phyloP scores from a whole-genome alignment of 805 yeast species.

The Dipodascopsis tothii region DNA sequence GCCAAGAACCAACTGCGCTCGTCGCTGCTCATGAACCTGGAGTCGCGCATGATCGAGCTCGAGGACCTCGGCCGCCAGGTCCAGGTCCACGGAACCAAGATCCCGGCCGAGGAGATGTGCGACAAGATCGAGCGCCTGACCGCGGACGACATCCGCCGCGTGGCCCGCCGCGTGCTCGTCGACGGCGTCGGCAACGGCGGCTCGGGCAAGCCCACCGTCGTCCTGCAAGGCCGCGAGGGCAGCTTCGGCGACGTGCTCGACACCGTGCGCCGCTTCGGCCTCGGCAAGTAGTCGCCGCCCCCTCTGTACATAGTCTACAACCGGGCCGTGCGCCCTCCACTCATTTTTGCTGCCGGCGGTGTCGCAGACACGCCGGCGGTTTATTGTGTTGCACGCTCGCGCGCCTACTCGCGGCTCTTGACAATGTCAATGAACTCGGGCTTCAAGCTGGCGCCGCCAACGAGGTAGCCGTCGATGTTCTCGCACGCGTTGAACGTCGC shows the following conservation, averaged over 20 bases:
- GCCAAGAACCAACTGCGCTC: slow-evolving; percentile 90
- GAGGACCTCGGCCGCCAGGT: slow-evolving; percentile 95
- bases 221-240: slow-evolving; percentile 81
- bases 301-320: not conserved
- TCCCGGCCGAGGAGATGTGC: slow-evolving; percentile 77
- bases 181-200: slow-evolving; percentile 47
- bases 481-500: slow-evolving; percentile 79
- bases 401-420: slow-evolving; percentile 36
- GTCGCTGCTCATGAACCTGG: slow-evolving; percentile 84
- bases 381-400: no score
- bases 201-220: slow-evolving; percentile 69
- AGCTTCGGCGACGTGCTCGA: slow-evolving; percentile 75
- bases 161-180: slow-evolving; percentile 68
- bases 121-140: slow-evolving; percentile 61
- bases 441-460: slow-evolving; percentile 98
- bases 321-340: no score
- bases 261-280: slow-evolving; percentile 60
- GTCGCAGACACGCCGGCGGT: no score
- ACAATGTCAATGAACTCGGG: slow-evolving; percentile 95
- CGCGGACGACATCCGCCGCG: slow-evolving; percentile 57
- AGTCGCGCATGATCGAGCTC: slow-evolving; percentile 83
- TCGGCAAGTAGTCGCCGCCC: slow-evolving; percentile 26
- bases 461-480: slow-evolving; percentile 97
- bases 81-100: slow-evolving; percentile 60
- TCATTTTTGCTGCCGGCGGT: no score